A percentile compares a stretch with the other conserved stretches of the same genome.
These are phyloP conservation scores for Houttuynia cordata DNA, from an alignment of 164 flowering plant genomes.

Conservation along the genomic window DNA sequence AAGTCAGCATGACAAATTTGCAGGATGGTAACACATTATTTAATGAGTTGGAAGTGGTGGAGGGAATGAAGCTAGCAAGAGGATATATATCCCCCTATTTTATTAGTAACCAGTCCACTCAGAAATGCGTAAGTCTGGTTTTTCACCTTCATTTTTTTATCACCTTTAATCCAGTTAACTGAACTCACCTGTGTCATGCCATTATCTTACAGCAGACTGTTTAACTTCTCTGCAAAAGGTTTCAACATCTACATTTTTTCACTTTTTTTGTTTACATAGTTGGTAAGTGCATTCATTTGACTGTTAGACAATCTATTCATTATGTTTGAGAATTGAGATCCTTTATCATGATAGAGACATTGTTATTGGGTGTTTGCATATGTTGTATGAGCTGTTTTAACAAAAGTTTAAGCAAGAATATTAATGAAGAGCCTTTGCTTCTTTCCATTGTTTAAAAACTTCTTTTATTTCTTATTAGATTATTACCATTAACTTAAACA, in stretches of 20 bases:
- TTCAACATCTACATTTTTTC: no score
- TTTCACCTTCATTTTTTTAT: not conserved
- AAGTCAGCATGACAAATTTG: slow-evolving; percentile 7
- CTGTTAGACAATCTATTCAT: no score
- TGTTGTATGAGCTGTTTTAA: not conserved
- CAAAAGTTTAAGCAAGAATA: not conserved
- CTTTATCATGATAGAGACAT: no score
- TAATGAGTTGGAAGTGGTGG: slow-evolving; percentile 76
- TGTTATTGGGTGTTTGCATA: no score
- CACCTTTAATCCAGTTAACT: no score
- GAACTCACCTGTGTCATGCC: not conserved
- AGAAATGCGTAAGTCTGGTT: slow-evolving; percentile 63
- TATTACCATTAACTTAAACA: not conserved
- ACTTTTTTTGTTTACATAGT: no score
- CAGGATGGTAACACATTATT: slow-evolving; percentile 80
- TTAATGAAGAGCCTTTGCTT: not conserved
- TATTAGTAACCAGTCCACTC: slow-evolving; percentile 56
- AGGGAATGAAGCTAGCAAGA: slow-evolving; percentile 87
- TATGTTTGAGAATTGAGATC: no score
- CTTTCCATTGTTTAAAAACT: not conserved
- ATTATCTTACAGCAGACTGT: no score
- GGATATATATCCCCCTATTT: slow-evolving; percentile 87
- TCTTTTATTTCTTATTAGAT: not conserved
- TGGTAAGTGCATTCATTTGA: no score
- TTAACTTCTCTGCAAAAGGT: no score